Conservation (phyloP, 441 rosid genomes). For the Eruca vesicaria region DNA sequence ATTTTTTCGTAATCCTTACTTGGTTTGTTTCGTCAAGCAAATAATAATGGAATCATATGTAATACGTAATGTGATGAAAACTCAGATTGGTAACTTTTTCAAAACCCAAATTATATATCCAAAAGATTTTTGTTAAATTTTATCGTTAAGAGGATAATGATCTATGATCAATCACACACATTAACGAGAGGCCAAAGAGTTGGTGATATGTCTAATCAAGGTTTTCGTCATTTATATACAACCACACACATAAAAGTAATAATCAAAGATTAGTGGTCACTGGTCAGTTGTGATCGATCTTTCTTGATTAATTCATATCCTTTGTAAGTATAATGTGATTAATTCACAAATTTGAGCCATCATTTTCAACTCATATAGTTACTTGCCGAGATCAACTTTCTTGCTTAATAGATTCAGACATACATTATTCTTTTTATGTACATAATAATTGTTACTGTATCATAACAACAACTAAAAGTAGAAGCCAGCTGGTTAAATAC, state of each 20-base stretch:
- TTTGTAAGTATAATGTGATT: neutral
- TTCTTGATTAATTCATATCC: neutral
- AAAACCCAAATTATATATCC: neutral
- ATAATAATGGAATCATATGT: neutral
- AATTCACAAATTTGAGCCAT: neutral
- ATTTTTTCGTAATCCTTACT: neutral
- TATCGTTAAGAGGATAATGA: neutral
- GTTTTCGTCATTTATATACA: neutral
- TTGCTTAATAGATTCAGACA: neutral
- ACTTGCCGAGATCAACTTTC: neutral
- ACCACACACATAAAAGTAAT: neutral
- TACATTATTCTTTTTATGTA: neutral
- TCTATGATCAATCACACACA: neutral
- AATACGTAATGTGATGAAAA: neutral
- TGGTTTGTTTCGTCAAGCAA: neutral
- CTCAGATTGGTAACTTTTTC: neutral
- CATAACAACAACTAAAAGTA: neutral
- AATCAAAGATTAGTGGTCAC: neutral
- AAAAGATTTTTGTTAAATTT: neutral
- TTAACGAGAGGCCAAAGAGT: constrained; percentile 13
- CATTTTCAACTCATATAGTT: neutral
- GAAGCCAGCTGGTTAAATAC: neutral
- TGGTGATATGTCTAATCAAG: constrained; percentile 20
- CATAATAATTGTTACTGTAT: neutral
- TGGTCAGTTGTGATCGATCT: neutral